Conservation (phyloP, 202 grass and related monocot species). For the Saccharum hybrid region DNA sequence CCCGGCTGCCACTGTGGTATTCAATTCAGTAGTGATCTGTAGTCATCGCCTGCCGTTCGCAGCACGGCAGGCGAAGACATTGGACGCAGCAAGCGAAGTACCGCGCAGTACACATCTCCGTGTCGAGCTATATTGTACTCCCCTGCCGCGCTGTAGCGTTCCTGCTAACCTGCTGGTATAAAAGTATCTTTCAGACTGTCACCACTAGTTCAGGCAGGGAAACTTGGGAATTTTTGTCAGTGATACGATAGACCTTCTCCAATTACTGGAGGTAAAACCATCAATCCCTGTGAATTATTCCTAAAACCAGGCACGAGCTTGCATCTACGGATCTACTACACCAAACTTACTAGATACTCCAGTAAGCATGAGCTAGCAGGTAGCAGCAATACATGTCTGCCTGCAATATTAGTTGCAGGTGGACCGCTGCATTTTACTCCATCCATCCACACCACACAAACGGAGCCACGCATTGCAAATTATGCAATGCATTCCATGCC, state of each 20-base stretch:
- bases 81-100: neutral
- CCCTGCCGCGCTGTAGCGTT: slow-evolving; percentile 25
- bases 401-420: neutral
- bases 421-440: neutral
- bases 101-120: neutral
- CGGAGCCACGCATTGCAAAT: too few relatives aligned
- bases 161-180: neutral
- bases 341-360: neutral
- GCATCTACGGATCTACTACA: neutral
- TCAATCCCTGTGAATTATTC: too few relatives aligned
- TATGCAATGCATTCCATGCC: neutral
- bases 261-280: neutral
- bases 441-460: neutral
- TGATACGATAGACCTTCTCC: neutral
- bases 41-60: slow-evolving; percentile 2
- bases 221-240: neutral
- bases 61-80: neutral
- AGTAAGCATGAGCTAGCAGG: neutral
- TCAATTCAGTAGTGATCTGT: neutral
- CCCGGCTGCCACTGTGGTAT: slow-evolving; percentile 21
- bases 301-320: neutral
- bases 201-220: neutral
- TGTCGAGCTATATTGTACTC: neutral
- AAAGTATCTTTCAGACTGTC: too few relatives aligned
- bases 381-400: neutral